Conservation (phyloP, 2,329 filamentous ascomycete genomes). For the Septoria petroselini region DNA sequence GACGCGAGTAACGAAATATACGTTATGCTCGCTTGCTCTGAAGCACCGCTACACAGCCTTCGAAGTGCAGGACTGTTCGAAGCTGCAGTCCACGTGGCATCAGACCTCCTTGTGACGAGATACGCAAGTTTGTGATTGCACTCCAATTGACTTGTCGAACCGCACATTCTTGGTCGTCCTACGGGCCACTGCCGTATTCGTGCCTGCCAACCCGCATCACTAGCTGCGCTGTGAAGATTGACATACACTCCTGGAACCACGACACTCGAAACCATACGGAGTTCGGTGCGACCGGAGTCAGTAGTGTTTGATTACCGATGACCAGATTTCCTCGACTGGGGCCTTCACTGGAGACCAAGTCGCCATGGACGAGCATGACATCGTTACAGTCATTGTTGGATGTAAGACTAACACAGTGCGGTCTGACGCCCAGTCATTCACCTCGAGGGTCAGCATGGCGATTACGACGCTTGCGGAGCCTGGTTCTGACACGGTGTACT, state of each 20-base stretch:
- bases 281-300: too few species aligned
- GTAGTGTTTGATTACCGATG: too few species aligned
- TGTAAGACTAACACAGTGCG: slow-evolving; percentile 35
- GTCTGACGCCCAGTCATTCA: slow-evolving; percentile 51
- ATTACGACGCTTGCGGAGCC: neutral
- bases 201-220: neutral
- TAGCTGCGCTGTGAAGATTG: neutral
- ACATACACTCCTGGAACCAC: neutral
- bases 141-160: neutral
- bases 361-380: slow-evolving; percentile 45
- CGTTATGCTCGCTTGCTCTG: too few species aligned
- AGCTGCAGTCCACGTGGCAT: neutral
- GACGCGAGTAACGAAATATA: too few species aligned
- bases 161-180: neutral
- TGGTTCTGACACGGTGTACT: too few species aligned
- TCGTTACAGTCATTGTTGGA: slow-evolving; percentile 35
- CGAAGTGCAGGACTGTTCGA: neutral
- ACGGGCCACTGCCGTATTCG: neutral
- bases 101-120: neutral
- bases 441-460: neutral
- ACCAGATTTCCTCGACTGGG: slow-evolving; percentile 48
- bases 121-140: neutral
- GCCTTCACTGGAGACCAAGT: slow-evolving; percentile 61
- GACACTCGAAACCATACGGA: neutral
- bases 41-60: too few species aligned